Percentiles rank a stretch among this genome's conserved stretches.
These are phyloP conservation scores for Mortierella sp. DNA, from an alignment of 371 early-diverging fungal genomes.

Conservation along the genomic window DNA sequence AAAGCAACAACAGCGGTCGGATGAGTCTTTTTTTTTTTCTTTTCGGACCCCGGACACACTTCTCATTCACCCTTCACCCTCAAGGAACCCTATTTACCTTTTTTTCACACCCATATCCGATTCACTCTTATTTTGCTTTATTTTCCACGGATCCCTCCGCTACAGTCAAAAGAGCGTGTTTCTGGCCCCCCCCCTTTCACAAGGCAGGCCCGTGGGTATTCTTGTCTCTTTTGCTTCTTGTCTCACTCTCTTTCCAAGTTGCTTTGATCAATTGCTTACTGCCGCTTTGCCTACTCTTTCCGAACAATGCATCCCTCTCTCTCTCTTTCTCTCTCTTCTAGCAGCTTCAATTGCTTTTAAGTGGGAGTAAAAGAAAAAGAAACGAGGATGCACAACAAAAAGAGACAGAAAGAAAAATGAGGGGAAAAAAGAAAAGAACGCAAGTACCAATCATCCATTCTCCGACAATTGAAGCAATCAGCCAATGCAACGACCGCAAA, in stretches of 20 bases:
- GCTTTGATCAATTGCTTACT: neutral
- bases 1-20: neutral
- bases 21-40: slow-evolving; percentile 11
- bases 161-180: neutral
- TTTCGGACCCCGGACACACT: slow-evolving; percentile 6
- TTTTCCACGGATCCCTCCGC: slow-evolving; percentile 15
- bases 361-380: neutral
- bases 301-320: neutral
- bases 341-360: neutral
- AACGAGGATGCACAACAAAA: neutral
- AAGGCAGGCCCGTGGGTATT: neutral
- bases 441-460: slow-evolving; percentile 9
- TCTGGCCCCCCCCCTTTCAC: neutral
- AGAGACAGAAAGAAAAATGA: neutral
- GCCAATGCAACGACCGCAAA: neutral
- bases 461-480: slow-evolving; percentile 1
- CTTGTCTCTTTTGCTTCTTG: neutral
- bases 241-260: no score
- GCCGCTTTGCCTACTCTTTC: neutral
- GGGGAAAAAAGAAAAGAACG: neutral
- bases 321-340: neutral
- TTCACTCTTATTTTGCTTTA: neutral
- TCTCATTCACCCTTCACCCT: no score
- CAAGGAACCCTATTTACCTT: neutral
- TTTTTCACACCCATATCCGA: slow-evolving; percentile 14